Base-by-base conservation (phyloP, 768 basidiomycete species). In the Russula sp. region DNA sequence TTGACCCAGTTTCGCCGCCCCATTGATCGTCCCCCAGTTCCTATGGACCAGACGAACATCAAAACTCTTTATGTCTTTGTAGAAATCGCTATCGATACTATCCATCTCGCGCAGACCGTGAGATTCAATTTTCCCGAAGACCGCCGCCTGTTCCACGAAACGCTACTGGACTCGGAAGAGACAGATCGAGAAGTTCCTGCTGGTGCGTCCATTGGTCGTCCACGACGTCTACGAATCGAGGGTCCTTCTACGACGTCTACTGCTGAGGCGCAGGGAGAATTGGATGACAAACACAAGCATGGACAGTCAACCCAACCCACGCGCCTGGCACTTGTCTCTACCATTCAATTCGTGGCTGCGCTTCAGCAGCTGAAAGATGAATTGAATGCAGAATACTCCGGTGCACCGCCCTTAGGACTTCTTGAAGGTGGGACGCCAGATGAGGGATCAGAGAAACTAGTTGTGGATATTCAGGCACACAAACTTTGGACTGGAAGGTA, bases 1-100 rank as follows among this genome's bases (percentile, higher is more conserved):
- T 60, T 47, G 32, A 34, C 8, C 39, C 18, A 43, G 48, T 55
- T 16, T 45, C 14, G 38, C 5, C 2, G 49, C 32, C 32, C 45
- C 58, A 49, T 41, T 35, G 43, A 63, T 58, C 29, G 63, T 58
- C 66, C 59, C 50, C 3, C 64, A 97, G 97, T 99, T 7, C 97
- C 97, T 0, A 93, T 98, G 73, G 91, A 95, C 69, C 88, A 92
- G 66, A 98, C 94, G 0, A 82, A 83, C 3, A 88, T 98, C 71
- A 97, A 92, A 70, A 98, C 96, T 0, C 85, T 99, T 20, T 99
- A 99, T 70, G 82, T 99, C 58, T 99, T 99, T 69, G 97, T 99
- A 29, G 97, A 99, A 73, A 98, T 99, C 65, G 81, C 83, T 14
- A 93, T 99, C 69, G 97, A 99, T 73, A 85, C 89, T 0, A 65